phyloP scores from a whole-genome alignment of 805 yeast species.

The Candida ulmi region DNA sequence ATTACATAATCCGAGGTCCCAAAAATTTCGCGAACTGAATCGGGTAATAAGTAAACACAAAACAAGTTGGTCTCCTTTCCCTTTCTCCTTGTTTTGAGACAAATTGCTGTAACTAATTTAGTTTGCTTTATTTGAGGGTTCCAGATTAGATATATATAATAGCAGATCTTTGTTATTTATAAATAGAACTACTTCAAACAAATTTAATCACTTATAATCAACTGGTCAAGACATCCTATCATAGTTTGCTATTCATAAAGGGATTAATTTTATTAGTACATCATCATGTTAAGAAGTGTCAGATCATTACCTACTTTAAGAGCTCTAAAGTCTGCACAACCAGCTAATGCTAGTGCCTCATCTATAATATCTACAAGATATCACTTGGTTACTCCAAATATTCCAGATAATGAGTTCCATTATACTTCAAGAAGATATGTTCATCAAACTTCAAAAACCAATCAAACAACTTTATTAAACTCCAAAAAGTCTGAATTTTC shows the following conservation, averaged over 20 bases:
- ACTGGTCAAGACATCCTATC: no score
- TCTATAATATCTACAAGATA: conserved; percentile 13
- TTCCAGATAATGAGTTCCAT: conserved; percentile 15
- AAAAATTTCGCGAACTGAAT: no score
- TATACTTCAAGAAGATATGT: conserved; percentile 18
- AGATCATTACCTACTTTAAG: conserved; percentile 24
- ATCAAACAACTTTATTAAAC: conserved; percentile 21
- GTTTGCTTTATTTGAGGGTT: no score
- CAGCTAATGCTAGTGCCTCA: conserved; percentile 5
- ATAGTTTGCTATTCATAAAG: no score
- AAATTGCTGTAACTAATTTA: no score
- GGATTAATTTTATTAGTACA: no score
- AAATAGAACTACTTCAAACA: no score
- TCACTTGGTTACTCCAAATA: conserved; percentile 16
- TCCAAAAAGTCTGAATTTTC: conserved; percentile 22
- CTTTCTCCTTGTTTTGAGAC: not conserved
- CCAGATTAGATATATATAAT: no score
- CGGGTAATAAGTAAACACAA: not conserved
- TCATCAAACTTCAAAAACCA: conserved; percentile 24
- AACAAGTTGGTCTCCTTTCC: no score
- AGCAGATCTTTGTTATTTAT: no score
- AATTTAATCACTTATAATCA: no score
- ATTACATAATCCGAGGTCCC: no score
- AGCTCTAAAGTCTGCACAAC: conserved; percentile 7
- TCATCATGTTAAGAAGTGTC: conserved; percentile 21